Conservation (phyloP, 139 green algal genomes). For the Chlamydomonas asymmetrica region DNA sequence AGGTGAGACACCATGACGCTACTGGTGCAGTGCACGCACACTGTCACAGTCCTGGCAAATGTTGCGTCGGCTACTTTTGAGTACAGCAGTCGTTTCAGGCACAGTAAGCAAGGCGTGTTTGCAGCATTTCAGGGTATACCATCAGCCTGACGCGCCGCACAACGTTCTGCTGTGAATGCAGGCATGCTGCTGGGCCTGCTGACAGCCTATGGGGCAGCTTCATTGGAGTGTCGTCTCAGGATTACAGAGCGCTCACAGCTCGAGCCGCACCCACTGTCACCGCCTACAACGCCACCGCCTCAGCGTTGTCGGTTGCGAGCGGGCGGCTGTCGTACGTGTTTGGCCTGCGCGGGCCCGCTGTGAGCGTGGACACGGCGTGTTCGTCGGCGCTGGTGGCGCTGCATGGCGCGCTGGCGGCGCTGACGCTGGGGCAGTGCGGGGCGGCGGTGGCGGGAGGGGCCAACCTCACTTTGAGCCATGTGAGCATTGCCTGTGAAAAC, state of each 20-base stretch:
- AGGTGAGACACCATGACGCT: too few species aligned
- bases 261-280: neutral
- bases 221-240: constrained; percentile 66
- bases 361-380: constrained; percentile 86
- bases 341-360: constrained; percentile 69
- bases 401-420: constrained; percentile 46
- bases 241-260: constrained; percentile 67
- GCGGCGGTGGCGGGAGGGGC: constrained; percentile 62
- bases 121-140: too few species aligned
- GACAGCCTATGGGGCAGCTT: constrained; percentile 57
- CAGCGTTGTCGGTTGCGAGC: constrained; percentile 67
- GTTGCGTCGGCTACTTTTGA: too few species aligned
- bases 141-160: too few species aligned
- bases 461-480: constrained; percentile 67
- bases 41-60: too few species aligned
- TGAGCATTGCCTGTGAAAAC: constrained; percentile 50
- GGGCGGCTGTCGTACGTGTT: constrained; percentile 81
- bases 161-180: too few species aligned
- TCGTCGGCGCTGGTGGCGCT: constrained; percentile 71
- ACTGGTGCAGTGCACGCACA: too few species aligned
- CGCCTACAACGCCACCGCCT: constrained; percentile 54
- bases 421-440: constrained; percentile 35
- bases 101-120: too few species aligned
- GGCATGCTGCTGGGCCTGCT: too few species aligned
- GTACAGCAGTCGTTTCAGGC: too few species aligned